Evolutionary conservation across 352 stramenopile genomes (phyloP).

Genomic region (Pythium periplocum): DNA sequence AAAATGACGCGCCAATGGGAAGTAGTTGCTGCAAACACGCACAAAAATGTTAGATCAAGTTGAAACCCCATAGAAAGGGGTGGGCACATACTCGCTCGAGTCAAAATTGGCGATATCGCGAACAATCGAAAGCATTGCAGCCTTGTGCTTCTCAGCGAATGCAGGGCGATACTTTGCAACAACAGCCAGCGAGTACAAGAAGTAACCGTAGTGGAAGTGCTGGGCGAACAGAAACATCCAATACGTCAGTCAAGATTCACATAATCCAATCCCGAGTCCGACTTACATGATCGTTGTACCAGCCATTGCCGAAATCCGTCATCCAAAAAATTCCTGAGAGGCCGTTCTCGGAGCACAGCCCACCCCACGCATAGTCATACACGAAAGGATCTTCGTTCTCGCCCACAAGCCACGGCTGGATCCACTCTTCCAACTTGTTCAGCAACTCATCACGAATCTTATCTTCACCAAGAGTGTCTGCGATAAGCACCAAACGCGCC

Average conservation of each 20-base stretch:
- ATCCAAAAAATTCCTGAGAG: conserved; percentile 87
- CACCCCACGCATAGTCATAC: conserved; percentile 92
- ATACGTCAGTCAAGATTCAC: conserved; percentile 1
- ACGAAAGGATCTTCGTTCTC: conserved; percentile 83
- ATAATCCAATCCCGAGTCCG: background rate
- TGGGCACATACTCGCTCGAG: conserved; percentile 49
- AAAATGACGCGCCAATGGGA: conserved; percentile 91
- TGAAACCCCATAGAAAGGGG: background rate
- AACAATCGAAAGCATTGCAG: conserved; percentile 64
- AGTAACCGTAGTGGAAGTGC: conserved; percentile 97
- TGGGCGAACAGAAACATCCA: conserved; percentile 27
- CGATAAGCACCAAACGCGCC: conserved; percentile 74
- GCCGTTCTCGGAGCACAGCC: conserved; percentile 87
- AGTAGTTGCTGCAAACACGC: conserved; percentile 54
- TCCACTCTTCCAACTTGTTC: conserved; percentile 54
- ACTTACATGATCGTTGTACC: conserved; percentile 88
- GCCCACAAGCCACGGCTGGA: conserved; percentile 75
- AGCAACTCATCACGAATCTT: conserved; percentile 50
- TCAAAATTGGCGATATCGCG: conserved; percentile 73
- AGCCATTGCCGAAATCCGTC: conserved; percentile 92
- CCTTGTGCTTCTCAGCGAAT: conserved; percentile 70
- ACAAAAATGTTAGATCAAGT: conserved; percentile 5
- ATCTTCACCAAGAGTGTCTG: conserved; percentile 49
- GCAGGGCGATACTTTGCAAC: conserved; percentile 67
- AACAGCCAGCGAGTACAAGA: conserved; percentile 83